Evolutionary conservation across 1,284 basidiomycete species (phyloP).

Genomic region (Inonotus hispidus): DNA sequence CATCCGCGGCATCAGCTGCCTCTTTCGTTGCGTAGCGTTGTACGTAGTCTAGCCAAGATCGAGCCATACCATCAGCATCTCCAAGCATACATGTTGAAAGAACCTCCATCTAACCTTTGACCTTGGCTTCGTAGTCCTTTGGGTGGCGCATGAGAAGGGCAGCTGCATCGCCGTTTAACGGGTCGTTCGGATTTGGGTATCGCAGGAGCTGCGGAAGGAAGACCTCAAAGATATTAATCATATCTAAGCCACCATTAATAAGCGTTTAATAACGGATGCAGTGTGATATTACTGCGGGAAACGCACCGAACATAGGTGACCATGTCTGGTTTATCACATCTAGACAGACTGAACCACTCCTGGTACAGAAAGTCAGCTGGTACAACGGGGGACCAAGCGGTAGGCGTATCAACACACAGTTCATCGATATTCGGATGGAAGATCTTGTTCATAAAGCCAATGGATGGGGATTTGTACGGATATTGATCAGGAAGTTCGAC

Average conservation of each 20-base stretch:
- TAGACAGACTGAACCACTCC: slow-evolving; percentile 91
- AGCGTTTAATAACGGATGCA: slow-evolving; percentile 5
- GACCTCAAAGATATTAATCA: slow-evolving; percentile 99
- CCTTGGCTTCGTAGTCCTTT: slow-evolving; percentile 89
- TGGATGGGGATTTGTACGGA: slow-evolving; percentile 97
- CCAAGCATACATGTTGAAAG: not conserved
- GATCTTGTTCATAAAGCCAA: slow-evolving; percentile 99
- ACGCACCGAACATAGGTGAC: slow-evolving; percentile 96
- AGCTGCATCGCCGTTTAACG: slow-evolving; percentile 96
- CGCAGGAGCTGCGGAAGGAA: slow-evolving; percentile 95
- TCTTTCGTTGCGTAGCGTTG: slow-evolving; percentile 82
- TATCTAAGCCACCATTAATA: slow-evolving; percentile 51
- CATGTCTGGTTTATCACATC: slow-evolving; percentile 99
- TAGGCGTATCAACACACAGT: slow-evolving; percentile 48
- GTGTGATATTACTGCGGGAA: slow-evolving; percentile 13
- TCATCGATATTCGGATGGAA: slow-evolving; percentile 99
- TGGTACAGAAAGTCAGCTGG: slow-evolving; percentile 29
- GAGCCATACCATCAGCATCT: not conserved
- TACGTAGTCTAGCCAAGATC: slow-evolving; percentile 63
- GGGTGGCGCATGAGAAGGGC: slow-evolving; percentile 95
- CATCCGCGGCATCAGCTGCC: slow-evolving; percentile 61
- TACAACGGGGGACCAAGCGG: slow-evolving; percentile 7
- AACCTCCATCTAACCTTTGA: slow-evolving; percentile 64
- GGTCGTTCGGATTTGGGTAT: slow-evolving; percentile 98
- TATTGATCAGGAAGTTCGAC: slow-evolving; percentile 99